These are phyloP conservation scores for Pestalotiopsis sp. DNA, from an alignment of 2,329 filamentous ascomycete genomes.

Conservation along the genomic window DNA sequence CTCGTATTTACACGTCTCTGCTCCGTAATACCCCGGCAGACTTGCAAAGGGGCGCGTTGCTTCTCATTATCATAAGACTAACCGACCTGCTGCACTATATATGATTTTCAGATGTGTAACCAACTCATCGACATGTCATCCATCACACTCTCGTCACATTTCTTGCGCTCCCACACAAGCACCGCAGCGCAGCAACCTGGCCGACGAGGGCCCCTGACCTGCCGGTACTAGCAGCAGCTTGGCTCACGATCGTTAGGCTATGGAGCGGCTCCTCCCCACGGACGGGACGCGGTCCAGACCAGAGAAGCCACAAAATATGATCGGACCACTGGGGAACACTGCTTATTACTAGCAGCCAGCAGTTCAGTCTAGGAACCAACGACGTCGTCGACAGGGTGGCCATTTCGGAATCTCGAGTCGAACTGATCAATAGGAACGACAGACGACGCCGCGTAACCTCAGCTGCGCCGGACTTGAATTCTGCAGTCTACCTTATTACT, in stretches of 20 bases:
- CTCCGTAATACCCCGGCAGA: slow-evolving; percentile 3
- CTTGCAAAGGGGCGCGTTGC: slow-evolving; percentile 7
- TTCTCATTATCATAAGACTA: slow-evolving; percentile 6
- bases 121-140: not conserved
- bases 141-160: not conserved
- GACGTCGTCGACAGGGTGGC: not conserved
- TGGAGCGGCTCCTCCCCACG: not conserved
- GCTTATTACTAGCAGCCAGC: not conserved
- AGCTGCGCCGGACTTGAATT: not conserved
- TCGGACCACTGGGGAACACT: not conserved
- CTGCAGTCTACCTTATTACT: not conserved
- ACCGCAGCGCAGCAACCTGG: not conserved
- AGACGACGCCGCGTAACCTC: not conserved
- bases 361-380: not conserved
- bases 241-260: not conserved
- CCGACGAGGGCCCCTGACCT: not conserved
- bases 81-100: not conserved
- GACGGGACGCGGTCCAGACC: not conserved
- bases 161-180: not conserved
- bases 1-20: slow-evolving; percentile 14
- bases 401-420: not conserved
- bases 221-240: not conserved
- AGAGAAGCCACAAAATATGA: not conserved
- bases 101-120: not conserved
- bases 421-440: not conserved